Base-by-base conservation (phyloP, 192 early-diverging fungal species). In the Mortierella alpina region DNA sequence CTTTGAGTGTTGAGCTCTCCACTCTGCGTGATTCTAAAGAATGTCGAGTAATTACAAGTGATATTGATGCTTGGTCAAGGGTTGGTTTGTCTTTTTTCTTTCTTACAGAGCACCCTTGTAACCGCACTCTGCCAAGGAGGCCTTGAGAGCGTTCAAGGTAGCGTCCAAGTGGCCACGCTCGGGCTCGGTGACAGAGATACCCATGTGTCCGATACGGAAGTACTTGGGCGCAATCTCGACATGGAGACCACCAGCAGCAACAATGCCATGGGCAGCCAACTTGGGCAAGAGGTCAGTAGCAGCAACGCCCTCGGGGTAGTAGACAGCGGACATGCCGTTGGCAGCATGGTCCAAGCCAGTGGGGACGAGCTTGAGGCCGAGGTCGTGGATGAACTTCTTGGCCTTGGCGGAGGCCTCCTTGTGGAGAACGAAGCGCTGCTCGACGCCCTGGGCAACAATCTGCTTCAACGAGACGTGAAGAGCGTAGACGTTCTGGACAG, bases 201-300 rank as follows among this genome's bases (percentile, higher is more conserved):
- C 93, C 94, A 95, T 94, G 73, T 95, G 94, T 56, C 93, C 96
- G 47, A 98, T 87, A 60, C 97, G 94, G 90, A 99, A 99, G 88
- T 99, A 99, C 74, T 95, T 91, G 23, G 91, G 81, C 4, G 93
- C 93, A 63, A 95, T 89, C 52, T 90, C 88, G 14, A 87, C 86
- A 63, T 96, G 93, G 52, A 99, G 91, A 59, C 97, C 97, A 72
- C 96, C 97, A 48, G 97, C 97, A 59, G 96, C 88, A 23, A 96
- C 91, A 51, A 99, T 91, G 53, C 95, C 94, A 61, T 89, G 86
- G 6, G 87, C 90, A 57, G 92, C 91, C 42, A 99, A 83, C 81
- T 88, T 91, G 64, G 90, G 86, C 73, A 99, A 85, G 51, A 97
- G 83, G 59, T 93, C 93, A 17, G 93, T 85, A 1, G 88, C 91